Base-by-base conservation (phyloP, 345 rosid genomes). In the Eutrema heterophyllum region DNA sequence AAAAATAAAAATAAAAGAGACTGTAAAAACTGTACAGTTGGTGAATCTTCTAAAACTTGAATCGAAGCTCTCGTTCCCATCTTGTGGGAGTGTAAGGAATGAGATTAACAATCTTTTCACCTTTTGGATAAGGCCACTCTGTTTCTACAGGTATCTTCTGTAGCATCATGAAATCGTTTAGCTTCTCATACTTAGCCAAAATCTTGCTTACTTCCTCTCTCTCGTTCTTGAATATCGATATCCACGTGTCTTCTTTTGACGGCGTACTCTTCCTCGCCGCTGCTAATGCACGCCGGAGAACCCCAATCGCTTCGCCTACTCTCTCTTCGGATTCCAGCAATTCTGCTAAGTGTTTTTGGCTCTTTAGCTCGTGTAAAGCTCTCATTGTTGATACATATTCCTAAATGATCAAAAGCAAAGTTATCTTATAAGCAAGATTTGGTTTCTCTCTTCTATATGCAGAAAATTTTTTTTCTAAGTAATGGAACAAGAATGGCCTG, bases 281-380 rank as follows among this genome's bases (percentile, higher is more conserved):
- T 41, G 30, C 66, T 79, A 87, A 60, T 24, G 91, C 89, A 41
- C 82, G 76, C 27, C 67, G 76, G 72, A 91, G 83, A 73, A 91
- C 74, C 68, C 89, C 91, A 51, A 89, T 39, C 18, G 89, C 87
- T 63, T 81, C 70, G 4, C 93, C 96, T 29, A 85, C 24, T 75
- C 78, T 75, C 51, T 72, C 83, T 24, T 80, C 70, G 15, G 30
- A 21, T 70, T 68, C 85, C n/a, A 89, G 70, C 61, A 70, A 30
- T 56, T 71, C 82, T 4, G 93, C 97, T 0, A 79, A 74, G 78
- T 84, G 72, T 59, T 72, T 84, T 78, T 80, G 83, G 75, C 93
- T 83, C 72, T 79, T 86, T 53, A 91, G 78, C 74, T 87, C 89
- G 71, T 91, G 91, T 29, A 89, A 67, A 30, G 84, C 87, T 80